Evolutionary conservation across 2,329 filamentous ascomycete genomes (phyloP), one percentile per base, ranked within the genome.

Genomic region (Lecanicillium sp.): DNA sequence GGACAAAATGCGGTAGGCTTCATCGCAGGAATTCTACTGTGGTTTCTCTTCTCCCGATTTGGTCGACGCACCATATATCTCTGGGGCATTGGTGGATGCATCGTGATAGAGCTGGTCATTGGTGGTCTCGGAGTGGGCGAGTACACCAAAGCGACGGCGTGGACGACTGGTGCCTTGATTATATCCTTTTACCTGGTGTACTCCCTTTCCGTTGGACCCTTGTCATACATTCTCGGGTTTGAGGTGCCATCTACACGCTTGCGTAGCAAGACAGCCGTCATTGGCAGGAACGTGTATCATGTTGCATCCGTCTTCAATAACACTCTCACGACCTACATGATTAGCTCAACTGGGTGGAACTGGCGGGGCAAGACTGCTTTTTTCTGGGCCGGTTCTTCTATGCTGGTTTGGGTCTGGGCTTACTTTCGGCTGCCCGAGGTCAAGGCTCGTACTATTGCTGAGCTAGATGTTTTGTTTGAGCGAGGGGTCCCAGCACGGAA

Each of bases 331-430:
- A 51, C 52, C 1, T 41, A 46, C 7, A 48, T 50, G 40, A 44
- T 61, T 17, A 57, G 58, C 15, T 53, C 51, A 3, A 60, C 55
- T 3, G 58, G 51, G 6, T 57, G 54, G 45, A 62, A 60, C 39
- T 54, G 50, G 51, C 58, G 44, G 50, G 66, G 61, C 49, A 58
- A 48, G 54, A 62, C 43, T 50, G 69, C 50, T 6, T 58, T 60
- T 38, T 53, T 61, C 43, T 61, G 57, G 58, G 48, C 48, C 2
- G 49, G 46, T 4, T 56, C 62, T 36, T 61, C 64, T 44, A 49
- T 68, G 13, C 25, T 60, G 2, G 63, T 63, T n/a, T 49, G 66
- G 1, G 43, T 60, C 2, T 74, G 69, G 54, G 60, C 66, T 3
- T 68, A 55, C 45, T 66, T 66, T 44, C 62, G 61, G 33, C 49